A percentile compares a stretch with the other conserved stretches of the same genome.
Conservation (phyloP, 257 asterid species). For the Gentiana macrophylla region DNA sequence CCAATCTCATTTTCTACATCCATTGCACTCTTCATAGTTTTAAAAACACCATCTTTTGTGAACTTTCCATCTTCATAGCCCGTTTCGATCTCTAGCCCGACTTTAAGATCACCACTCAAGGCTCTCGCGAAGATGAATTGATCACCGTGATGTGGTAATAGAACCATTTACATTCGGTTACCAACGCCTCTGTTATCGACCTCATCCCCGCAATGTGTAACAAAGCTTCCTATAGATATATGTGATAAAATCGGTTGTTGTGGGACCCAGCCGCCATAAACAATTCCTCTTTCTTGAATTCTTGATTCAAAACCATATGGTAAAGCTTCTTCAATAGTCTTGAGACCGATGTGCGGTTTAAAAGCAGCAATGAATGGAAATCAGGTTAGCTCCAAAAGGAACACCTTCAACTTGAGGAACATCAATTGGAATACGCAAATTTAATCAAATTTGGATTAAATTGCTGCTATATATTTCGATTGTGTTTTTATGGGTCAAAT, state of each 20-base stretch:
- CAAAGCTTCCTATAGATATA: slow-evolving; percentile 25
- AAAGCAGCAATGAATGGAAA: slow-evolving; percentile 54
- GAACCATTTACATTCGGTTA: slow-evolving; percentile 20
- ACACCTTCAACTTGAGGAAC: no score
- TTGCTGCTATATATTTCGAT: no score
- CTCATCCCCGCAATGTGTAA: slow-evolving; percentile 26
- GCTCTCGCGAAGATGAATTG: slow-evolving; percentile 21
- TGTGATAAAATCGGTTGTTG: slow-evolving; percentile 24
- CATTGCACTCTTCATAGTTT: slow-evolving; percentile 17
- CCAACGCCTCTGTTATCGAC: slow-evolving; percentile 20
- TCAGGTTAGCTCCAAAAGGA: slow-evolving; percentile 47
- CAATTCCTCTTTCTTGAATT: slow-evolving; percentile 24
- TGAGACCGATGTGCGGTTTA: slow-evolving; percentile 42
- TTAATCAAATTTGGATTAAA: no score
- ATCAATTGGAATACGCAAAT: no score
- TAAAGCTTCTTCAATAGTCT: slow-evolving; percentile 49
- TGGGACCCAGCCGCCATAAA: slow-evolving; percentile 24
- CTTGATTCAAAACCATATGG: slow-evolving; percentile 68
- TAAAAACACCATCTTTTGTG: slow-evolving; percentile 13
- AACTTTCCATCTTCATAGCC: slow-evolving; percentile 24
- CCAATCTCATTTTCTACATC: slow-evolving; percentile 21
- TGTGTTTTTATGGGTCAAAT: no score
- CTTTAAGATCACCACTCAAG: slow-evolving; percentile 17
- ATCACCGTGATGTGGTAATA: slow-evolving; percentile 22
- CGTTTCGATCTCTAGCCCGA: slow-evolving; percentile 23